Percentiles rank a stretch among this genome's conserved stretches.
Conservation (phyloP, 345 rosid genomes). For the Trapa incisa region DNA sequence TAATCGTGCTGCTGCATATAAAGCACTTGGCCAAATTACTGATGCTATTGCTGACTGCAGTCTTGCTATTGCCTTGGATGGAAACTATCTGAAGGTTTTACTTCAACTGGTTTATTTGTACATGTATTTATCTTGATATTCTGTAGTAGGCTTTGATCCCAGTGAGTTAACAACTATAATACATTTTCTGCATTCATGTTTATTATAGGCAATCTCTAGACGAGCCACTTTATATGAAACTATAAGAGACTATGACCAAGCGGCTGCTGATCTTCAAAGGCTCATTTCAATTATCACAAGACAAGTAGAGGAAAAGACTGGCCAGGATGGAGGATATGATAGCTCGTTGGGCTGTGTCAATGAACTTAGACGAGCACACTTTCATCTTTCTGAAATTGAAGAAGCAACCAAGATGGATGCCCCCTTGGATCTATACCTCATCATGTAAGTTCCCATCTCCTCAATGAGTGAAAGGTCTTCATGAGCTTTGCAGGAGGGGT, state of each 20-base stretch:
- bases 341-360: constrained; percentile 32
- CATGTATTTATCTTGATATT: background rate
- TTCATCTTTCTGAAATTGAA: constrained; percentile 48
- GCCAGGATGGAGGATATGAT: constrained; percentile 34
- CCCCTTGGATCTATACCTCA: constrained; percentile 69
- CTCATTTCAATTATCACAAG: constrained; percentile 39
- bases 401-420: constrained; percentile 67
- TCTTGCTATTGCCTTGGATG: constrained; percentile 86
- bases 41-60: constrained; percentile 98
- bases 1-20: constrained; percentile 94
- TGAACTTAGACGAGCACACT: constrained; percentile 59
- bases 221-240: constrained; percentile 72
- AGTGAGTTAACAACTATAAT: background rate
- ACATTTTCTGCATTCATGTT: background rate
- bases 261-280: constrained; percentile 66
- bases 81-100: constrained; percentile 70
- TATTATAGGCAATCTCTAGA: constrained; percentile 69
- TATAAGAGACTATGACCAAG: constrained; percentile 82
- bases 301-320: constrained; percentile 49
- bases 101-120: constrained; percentile 1
- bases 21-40: constrained; percentile 60
- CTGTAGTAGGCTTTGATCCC: background rate
- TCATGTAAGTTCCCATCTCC: constrained; percentile 54
- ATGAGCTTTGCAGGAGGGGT: background rate
- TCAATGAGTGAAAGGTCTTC: background rate